Percentiles rank a stretch among this genome's conserved stretches.
Conservation (phyloP, 352 stramenopile species). For the Phytopythium helicoides region DNA sequence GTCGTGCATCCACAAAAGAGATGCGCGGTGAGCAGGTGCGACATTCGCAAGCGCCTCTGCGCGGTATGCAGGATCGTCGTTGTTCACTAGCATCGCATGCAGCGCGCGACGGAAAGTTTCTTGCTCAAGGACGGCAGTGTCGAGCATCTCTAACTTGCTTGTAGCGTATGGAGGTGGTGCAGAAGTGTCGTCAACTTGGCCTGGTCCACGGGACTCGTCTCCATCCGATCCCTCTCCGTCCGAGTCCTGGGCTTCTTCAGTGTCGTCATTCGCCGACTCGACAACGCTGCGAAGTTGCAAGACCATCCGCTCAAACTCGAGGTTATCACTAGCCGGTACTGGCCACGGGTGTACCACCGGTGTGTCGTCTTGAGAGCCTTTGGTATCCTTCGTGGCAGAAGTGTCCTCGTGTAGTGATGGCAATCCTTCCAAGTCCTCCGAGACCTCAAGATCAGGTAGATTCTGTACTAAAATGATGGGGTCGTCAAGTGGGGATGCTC, state of each 20-base stretch:
- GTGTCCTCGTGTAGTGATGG: conserved; percentile 5
- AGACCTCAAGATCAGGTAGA: conserved; percentile 34
- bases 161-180: conserved; percentile 30
- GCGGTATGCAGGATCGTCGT: neutral
- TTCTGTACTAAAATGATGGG: conserved; percentile 74
- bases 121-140: conserved; percentile 32
- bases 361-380: conserved; percentile 15
- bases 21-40: conserved; percentile 4
- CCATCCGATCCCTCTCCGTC: neutral
- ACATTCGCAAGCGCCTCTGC: conserved; percentile 4
- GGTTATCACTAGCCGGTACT: conserved; percentile 25
- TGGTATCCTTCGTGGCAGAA: neutral
- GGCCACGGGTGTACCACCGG: conserved; percentile 1
- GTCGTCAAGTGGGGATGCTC: conserved; percentile 45
- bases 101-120: conserved; percentile 38
- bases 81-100: conserved; percentile 5
- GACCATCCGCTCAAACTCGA: conserved; percentile 79
- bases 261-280: conserved; percentile 34
- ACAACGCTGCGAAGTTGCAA: conserved; percentile 69
- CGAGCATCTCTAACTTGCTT: conserved; percentile 7
- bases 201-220: conserved; percentile 1
- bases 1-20: conserved; percentile 15
- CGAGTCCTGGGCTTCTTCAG: conserved; percentile 12
- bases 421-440: conserved; percentile 3
- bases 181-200: conserved; percentile 3